These are phyloP conservation scores for Didymella sp. DNA, from an alignment of 2,329 filamentous ascomycete genomes.

Conservation along the genomic window DNA sequence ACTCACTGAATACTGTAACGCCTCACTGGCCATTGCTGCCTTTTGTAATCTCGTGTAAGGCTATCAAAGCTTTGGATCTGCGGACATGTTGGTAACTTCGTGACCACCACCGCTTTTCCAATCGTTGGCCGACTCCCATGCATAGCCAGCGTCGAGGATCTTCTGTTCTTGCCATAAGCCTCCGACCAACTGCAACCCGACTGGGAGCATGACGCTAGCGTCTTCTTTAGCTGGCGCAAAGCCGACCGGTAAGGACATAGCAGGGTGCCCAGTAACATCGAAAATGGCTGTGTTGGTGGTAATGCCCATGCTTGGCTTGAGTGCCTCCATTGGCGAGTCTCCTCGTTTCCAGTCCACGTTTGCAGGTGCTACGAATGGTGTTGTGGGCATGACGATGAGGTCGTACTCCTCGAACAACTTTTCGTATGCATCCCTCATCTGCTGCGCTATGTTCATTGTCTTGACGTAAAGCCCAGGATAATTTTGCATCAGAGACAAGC, in stretches of 20 bases:
- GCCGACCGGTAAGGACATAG: conserved; percentile 50
- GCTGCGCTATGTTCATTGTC: conserved; percentile 51
- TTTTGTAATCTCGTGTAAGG: too few relatives aligned
- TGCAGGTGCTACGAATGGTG: conserved; percentile 32
- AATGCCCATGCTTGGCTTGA: conserved; percentile 41
- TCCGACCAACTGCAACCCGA: conserved; percentile 51
- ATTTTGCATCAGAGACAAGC: conserved; percentile 48
- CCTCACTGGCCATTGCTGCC: too few relatives aligned
- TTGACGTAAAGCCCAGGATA: conserved; percentile 53
- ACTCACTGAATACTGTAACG: too few relatives aligned
- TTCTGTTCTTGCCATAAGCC: conserved; percentile 49
- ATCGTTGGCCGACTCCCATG: conserved; percentile 40
- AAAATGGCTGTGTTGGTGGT: conserved; percentile 42
- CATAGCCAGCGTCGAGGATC: conserved; percentile 35
- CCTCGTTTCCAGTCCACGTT: conserved; percentile 36
- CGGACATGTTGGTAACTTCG: too few relatives aligned
- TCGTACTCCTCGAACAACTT: conserved; percentile 48
- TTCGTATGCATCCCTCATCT: conserved; percentile 50
- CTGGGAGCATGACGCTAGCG: conserved; percentile 41
- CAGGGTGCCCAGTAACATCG: conserved; percentile 42
- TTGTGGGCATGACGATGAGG: conserved; percentile 53
- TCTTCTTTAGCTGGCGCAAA: conserved; percentile 35
- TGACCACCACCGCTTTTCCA: conserved; percentile 28
- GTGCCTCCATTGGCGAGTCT: conserved; percentile 37
- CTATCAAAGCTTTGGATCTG: conserved; percentile 3